Base-by-base conservation (phyloP, 1,284 basidiomycete species). In the Austroboletus olivaceoglutinosus region DNA sequence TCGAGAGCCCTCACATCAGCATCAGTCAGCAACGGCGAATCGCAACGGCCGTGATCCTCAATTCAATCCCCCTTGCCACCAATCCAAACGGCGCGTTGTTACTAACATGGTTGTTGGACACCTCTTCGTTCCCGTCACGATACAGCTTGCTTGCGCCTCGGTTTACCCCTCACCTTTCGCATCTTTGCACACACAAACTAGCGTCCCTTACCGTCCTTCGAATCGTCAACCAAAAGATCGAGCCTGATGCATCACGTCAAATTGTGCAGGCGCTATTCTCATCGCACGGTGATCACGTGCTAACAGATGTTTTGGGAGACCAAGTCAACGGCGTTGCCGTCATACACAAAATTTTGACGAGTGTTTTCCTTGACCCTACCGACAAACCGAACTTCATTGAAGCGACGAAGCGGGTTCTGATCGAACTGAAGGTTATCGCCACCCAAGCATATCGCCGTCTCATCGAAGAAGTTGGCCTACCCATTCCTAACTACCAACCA, bases 171-270 rank as follows among this genome's bases (percentile, higher is more conserved):
- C 95, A 99, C 68, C 80, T 99, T 33, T 92, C 92, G 2, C 94
- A 98, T 68, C 78, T 99, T 51, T 98, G 95, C 75, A 98, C 95
- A 1, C 97, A 99, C 77, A 99, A 99, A 74, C 73, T 99, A 54
- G 96, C 97, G 0, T 96, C 93, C 2, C 78, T 94, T 58, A 97
- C 95, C 1, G 92, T 99, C 33, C 77, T 98, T 56, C 82, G 95
- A 60, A 90, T 95, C 59, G 86, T 95, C 64, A 94, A 95, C 63
- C 93, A 96, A 70, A 93, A 92, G 70, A 85, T 86, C 30, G 93
- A 95, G 67, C 85, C 87, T 0, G 82, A 87, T 42, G 90, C 89
- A 23, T 94, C 92, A 12, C 81, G 75, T 50, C 84, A 89, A 61
- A 86, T 95, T 45, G 85, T 93, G 45, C 85, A 90, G 49, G 87